These are phyloP conservation scores for Oryza meridionalis DNA, from an alignment of 176 grass and related monocot genomes.

Conservation along the genomic window DNA sequence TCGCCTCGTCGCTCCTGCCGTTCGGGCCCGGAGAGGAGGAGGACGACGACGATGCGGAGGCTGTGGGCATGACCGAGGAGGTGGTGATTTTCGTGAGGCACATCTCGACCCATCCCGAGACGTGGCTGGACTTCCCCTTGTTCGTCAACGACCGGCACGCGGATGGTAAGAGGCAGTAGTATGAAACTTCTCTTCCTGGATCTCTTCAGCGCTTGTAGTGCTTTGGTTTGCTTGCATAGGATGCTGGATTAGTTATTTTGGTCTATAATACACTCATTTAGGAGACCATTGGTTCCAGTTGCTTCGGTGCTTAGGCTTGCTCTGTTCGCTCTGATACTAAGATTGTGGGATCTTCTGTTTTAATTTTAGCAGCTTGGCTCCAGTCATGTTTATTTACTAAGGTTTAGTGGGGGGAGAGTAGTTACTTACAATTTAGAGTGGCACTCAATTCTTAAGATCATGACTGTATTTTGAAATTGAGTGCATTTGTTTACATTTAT, in stretches of 20 bases:
- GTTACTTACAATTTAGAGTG: neutral
- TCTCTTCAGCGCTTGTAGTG: neutral
- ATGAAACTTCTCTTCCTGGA: neutral
- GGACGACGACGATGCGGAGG: conserved; percentile 28
- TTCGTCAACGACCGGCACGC: conserved; percentile 38
- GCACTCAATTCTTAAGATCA: neutral
- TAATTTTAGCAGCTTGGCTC: neutral
- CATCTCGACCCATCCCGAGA: conserved; percentile 59
- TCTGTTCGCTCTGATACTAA: neutral
- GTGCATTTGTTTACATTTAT: neutral
- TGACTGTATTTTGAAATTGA: neutral
- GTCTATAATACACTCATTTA: neutral
- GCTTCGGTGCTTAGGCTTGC: conserved; percentile 23
- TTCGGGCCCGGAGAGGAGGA: conserved; percentile 55
- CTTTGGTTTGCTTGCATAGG: neutral
- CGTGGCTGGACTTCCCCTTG: conserved; percentile 76
- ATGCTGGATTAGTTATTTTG: conserved; percentile 6
- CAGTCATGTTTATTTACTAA: neutral
- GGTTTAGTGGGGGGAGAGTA: neutral
- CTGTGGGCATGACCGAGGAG: conserved; percentile 62
- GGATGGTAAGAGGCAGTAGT: conserved; percentile 44
- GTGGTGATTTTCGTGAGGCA: conserved; percentile 67
- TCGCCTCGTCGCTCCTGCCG: conserved; percentile 71
- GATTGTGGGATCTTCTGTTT: neutral
- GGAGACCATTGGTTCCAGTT: conserved; percentile 8